Base-by-base conservation (phyloP, 225 moss, liverwort and hornwort species). In the Lunularia cruciata region DNA sequence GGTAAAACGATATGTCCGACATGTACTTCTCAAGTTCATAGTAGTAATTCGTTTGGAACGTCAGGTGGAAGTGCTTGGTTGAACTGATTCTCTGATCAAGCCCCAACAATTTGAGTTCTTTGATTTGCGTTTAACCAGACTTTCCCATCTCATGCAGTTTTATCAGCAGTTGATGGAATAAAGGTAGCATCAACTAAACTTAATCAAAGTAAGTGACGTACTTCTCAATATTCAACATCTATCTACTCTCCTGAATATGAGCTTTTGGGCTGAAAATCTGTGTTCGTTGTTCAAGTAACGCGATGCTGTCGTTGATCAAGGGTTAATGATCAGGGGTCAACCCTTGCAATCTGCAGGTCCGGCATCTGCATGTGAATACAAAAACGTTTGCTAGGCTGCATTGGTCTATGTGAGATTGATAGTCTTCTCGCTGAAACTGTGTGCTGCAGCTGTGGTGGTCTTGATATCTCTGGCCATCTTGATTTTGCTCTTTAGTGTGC, bases 141-240 rank as follows among this genome's bases (percentile, higher is more conserved):
- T 67, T 67, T n/a, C 19, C 6, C 35, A n/a, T 27, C 22, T 71
- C 48, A 1, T 67, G 58, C 92, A 96, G 95, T 96, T 75, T 75
- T 96, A 69, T 96, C 95, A 57, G 92, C 95, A 26, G 92, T 96
- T 15, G 83, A 54, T 79, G 95, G 95, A 63, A 85, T 96, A n/a
- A 86, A 85, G 69, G 87, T 76, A 73, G 95, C 92, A 23, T 90
- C 92, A 63, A 46, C 83, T 33, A 85, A 67, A 58, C 69, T 96
- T 54, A 72, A 78, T 55, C 72, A 85, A 48, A 77, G 95, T 96
- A 81, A 87, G 86, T 34, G 0, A 26, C 38, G 58, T 45, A 6
- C 13, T 49, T 42, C 27, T 40, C 25, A 7, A 64, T 46, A 2
- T 16, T 40, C 13, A 13, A 40, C 6, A 40, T 40, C 13, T 40